Base-by-base conservation (phyloP, 2,329 filamentous ascomycete species). In the Trichothecium sympodiale region DNA sequence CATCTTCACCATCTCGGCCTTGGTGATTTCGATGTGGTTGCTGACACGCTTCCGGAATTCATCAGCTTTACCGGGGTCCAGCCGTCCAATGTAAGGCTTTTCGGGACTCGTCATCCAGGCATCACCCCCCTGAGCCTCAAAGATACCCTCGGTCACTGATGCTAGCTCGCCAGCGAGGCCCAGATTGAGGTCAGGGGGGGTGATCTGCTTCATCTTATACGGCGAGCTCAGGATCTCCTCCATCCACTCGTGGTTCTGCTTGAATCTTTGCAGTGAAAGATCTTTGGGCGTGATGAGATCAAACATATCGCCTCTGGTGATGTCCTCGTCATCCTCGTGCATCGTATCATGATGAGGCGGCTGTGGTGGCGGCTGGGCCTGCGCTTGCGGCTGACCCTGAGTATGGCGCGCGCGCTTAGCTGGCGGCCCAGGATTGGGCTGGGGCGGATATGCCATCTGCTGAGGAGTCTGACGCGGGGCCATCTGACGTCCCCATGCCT, bases 211-310 rank as follows among this genome's bases (percentile, higher is more conserved):
- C 42, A 89, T 82, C 17, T 82, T 71, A 53, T 94, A 95, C 0
- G 88, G 86, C 2, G 89, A 96, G 1, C 83, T 85, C 36, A 96
- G 74, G 18, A 98, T 80, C 59, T 98, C 89, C 52, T 96, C 91
- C 85, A 98, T 94, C 91, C 89, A 96, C 56, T 94, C 86, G 50
- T 98, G 89, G 49, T 98, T 93, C 53, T 95, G 87, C 54, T 81
- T 81, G 56, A 95, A 98, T 37, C 91, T 76, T 43, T 78, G 76
- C 41, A 85, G 67, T 47, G 87, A 94, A 41, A 98, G 82, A 43
- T 98, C 91, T 30, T 88, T 75, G 3, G 88, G 88, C 1, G 86
- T 89, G 42, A 95, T 66, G 43, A 86, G 76, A 53, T 98, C 91
- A 50, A 98, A 85, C 54, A 88, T 71, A 55, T 98, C 91, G 18